Base-by-base conservation (phyloP, 306 rosid species). In the Prunus mongolica region DNA sequence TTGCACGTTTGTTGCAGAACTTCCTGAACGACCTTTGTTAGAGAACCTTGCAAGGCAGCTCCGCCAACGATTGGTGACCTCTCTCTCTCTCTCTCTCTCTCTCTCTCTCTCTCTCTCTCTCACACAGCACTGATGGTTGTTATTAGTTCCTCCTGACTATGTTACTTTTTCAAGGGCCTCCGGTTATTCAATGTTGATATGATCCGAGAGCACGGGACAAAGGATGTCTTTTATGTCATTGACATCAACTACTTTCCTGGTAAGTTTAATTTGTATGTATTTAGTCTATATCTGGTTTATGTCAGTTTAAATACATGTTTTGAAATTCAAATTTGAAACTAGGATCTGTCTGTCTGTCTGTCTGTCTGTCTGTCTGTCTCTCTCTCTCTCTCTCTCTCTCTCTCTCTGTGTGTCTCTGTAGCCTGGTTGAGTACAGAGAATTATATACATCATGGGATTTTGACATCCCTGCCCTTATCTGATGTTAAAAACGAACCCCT, bases 161-260 rank as follows among this genome's bases (percentile, higher is more conserved):
- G 46, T 63, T 71, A 20, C 75, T 72, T 34, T 41, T 58, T 61
- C 25, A 68, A 93, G 98, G 98, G 97, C 70, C 93, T 93, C 56
- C 87, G 88, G 46, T 82, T 93, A 51, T 93, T 93, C 92, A 93
- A 93, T 81, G 64, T 93, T 85, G 98, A 93, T 74, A 88, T 93
- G 65, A 93, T 93, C 52, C 93, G 96, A 28, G 86, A 89, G 80
- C 74, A 78, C 6, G 96, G 97, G 46, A 83, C 87, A 45, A 77
- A 78, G 81, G 91, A 93, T 82, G 87, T 22, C 25, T 93, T 71
- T 62, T 91, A 91, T 56, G 98, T 93, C 83, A 91, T 93, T 20
- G 98, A 93, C 85, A 93, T 93, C 67, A 93, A 91, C 84, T 93
- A 93, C 88, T 91, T 93, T 78, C 98, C 98, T 38, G 98, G 98